Evolutionary conservation across 169 alveolate species (phyloP).

Genomic region (Plasmodium berghei): DNA sequence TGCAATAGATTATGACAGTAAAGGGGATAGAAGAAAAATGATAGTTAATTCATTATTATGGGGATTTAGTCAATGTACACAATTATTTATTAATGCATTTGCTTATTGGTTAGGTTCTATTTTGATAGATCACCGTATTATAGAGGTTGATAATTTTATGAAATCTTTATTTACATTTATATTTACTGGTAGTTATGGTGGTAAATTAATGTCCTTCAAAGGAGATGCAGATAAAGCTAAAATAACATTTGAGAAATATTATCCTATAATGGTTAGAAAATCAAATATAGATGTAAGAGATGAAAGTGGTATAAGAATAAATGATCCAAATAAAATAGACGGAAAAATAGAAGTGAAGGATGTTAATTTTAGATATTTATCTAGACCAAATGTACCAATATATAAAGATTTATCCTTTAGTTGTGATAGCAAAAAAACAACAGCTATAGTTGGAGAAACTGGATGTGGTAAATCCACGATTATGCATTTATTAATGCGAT

Average conservation of each 20-base stretch:
- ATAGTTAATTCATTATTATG: conserved; percentile 43
- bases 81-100: conserved; percentile 49
- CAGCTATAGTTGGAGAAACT: conserved; percentile 95
- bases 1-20: conserved; percentile 30
- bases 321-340: conserved; percentile 8
- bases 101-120: conserved; percentile 75
- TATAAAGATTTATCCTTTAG: conserved; percentile 73
- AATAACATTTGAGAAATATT: conserved; percentile 39
- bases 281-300: conserved; percentile 64
- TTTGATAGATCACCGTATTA: conserved; percentile 36
- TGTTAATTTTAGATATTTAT: conserved; percentile 50
- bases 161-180: conserved; percentile 68
- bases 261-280: conserved; percentile 55
- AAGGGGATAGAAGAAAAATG: conserved; percentile 19
- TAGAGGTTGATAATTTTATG: conserved; percentile 49
- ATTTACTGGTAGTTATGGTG: conserved; percentile 75
- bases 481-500: conserved; percentile 89
- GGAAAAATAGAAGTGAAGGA: conserved; percentile 55
- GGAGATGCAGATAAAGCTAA: conserved; percentile 73
- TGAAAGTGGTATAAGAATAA: conserved; percentile 66
- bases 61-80: conserved; percentile 75
- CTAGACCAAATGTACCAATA: conserved; percentile 72
- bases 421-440: conserved; percentile 77
- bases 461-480: conserved; percentile 96
- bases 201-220: conserved; percentile 65